Conservation (phyloP, 1,139 yeast species). For the Pichia sp. region DNA sequence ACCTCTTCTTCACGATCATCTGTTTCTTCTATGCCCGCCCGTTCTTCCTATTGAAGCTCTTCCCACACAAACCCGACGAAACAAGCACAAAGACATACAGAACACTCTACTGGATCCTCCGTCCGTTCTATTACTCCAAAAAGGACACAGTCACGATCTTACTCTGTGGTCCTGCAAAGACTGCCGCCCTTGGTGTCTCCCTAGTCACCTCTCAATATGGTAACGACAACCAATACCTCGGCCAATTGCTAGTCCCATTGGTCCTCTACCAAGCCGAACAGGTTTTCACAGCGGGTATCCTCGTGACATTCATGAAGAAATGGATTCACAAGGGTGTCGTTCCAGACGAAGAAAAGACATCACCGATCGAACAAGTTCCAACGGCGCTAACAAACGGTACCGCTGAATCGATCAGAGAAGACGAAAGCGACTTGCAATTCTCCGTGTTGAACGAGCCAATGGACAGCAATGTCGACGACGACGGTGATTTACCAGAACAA, state of each 20-base stretch:
- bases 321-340: slow-evolving; percentile 18
- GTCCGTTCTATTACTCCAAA: slow-evolving; percentile 69
- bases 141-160: slow-evolving; percentile 74
- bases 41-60: slow-evolving; percentile 41
- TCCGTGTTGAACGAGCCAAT: neutral
- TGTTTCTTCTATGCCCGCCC: slow-evolving; percentile 66
- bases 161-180: slow-evolving; percentile 91
- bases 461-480: slow-evolving; percentile 3
- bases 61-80: slow-evolving; percentile 46
- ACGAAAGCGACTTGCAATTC: slow-evolving; percentile 3
- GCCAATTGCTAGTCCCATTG: slow-evolving; percentile 73
- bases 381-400: neutral
- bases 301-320: slow-evolving; percentile 19
- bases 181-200: slow-evolving; percentile 90
- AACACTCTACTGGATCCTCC: slow-evolving; percentile 40
- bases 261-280: slow-evolving; percentile 87
- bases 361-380: neutral
- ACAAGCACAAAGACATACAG: slow-evolving; percentile 41
- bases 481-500: slow-evolving; percentile 3
- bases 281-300: slow-evolving; percentile 38
- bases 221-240: slow-evolving; percentile 54
- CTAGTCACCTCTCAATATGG: slow-evolving; percentile 81
- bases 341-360: neutral
- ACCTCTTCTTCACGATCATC: slow-evolving; percentile 67
- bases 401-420: neutral